Evolutionary conservation across 257 asterid genomes (phyloP).

Genomic region (Solanum virginianum): DNA sequence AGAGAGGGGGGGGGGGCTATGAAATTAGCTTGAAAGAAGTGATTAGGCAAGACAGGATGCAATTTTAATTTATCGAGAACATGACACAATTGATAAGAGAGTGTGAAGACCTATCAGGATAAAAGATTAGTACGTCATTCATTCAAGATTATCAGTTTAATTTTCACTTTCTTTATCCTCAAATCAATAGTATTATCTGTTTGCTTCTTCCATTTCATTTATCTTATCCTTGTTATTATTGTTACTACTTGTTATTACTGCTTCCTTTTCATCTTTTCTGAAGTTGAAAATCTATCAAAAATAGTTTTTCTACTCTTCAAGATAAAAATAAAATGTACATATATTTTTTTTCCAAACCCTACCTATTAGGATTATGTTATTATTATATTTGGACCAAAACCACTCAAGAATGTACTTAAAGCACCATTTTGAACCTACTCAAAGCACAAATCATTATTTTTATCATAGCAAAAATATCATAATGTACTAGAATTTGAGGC

Average conservation of each 20-base stretch:
- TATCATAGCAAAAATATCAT: background rate
- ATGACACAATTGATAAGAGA: background rate
- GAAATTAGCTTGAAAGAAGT: background rate
- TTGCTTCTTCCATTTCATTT: background rate
- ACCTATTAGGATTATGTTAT: too few relatives aligned
- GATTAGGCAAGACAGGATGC: background rate
- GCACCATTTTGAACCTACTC: background rate
- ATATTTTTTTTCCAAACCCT: too few relatives aligned
- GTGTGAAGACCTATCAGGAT: background rate
- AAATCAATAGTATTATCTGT: too few relatives aligned
- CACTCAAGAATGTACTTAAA: background rate
- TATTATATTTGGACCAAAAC: background rate
- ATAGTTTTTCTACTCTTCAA: too few relatives aligned
- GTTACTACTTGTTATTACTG: background rate
- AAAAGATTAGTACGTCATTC: background rate
- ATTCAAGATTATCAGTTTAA: too few relatives aligned
- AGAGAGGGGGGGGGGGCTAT: accelerated
- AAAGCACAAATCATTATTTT: background rate
- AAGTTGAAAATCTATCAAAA: too few relatives aligned
- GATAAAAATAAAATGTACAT: too few relatives aligned
- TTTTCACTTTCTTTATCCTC: too few relatives aligned
- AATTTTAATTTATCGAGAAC: background rate
- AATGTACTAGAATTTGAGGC: background rate
- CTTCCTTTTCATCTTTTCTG: too few relatives aligned
- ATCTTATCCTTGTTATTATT: too few relatives aligned